Evolutionary conservation across 2,329 filamentous ascomycete genomes (phyloP), one percentile per base, ranked within the genome.

Genomic region (Ophiostoma pallidulum): DNA sequence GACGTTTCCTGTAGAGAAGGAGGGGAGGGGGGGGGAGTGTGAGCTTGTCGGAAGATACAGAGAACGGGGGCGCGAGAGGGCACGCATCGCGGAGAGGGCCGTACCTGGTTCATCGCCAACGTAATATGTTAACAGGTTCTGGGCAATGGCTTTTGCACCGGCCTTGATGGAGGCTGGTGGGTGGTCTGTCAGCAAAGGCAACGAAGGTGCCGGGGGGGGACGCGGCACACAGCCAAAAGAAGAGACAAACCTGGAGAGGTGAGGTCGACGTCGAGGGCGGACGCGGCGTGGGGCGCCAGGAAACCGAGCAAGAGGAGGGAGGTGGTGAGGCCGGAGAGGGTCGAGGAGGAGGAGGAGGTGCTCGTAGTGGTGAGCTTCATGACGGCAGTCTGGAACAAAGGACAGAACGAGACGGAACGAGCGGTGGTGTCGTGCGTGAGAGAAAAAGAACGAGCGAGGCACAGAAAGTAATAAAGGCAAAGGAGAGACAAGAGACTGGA

Each of bases 71-170:
- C n/a, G n/a, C n/a, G n/a, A n/a, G n/a, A n/a, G n/a, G n/a, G n/a
- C n/a, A n/a, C 7, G 37, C 20, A 8, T 13, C 26, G 22, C 24
- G 18, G n/a, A 26, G 8, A 22, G 3, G 18, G 28, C 18, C 12
- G 6, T 39, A 31, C 56, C 56, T 16, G 52, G 51, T 49, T 68
- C 57, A 54, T 75, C 70, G 50, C 73, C 73, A 18, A 68, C 60
- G 59, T 77, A 77, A 56, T 69, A 71, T 9, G 65, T 56, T 61
- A 75, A 69, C 12, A 75, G 61, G 47, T 77, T 72, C 55, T 69
- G 64, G 10, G 73, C 73, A 10, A 76, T 65, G 14, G 62, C 61
- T 41, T 65, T 60, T 10, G 72, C 68, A 0, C 70, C 66, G 6
- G 62, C 41, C 31, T 66, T 68, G 52, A 76, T 75, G 10, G 69